Evolutionary conservation across 306 rosid genomes (phyloP).

Genomic region (Cicer arietinum): DNA sequence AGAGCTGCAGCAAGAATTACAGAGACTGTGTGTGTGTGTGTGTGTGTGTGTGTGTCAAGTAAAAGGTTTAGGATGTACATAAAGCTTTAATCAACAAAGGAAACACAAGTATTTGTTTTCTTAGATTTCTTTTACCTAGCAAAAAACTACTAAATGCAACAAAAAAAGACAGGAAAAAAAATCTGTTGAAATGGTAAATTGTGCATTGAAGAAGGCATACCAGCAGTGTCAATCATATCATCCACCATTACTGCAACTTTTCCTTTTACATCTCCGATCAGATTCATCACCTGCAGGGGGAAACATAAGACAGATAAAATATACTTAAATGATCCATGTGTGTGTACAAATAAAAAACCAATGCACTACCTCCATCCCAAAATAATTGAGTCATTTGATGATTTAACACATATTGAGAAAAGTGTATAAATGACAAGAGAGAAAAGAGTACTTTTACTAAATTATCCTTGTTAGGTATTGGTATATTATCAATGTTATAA

Average conservation of each 20-base stretch:
- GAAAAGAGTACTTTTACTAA: no score
- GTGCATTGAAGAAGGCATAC: conserved; percentile 54
- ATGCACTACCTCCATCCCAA: no score
- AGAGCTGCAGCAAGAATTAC: conserved; percentile 7
- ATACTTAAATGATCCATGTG: conserved; percentile 5
- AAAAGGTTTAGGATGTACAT: background rate
- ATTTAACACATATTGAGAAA: no score
- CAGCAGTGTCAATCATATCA: conserved; percentile 99
- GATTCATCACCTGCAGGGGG: conserved; percentile 82
- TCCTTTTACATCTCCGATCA: conserved; percentile 96
- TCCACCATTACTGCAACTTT: conserved; percentile 99
- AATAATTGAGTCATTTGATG: no score
- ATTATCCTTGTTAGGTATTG: no score
- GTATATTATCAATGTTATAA: no score
- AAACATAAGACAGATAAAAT: conserved; percentile 37
- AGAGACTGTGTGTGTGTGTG: background rate
- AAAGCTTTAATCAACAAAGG: background rate
- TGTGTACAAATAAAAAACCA: no score
- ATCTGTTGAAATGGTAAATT: conserved; percentile 27
- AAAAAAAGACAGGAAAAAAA: background rate
- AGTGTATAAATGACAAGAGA: no score
- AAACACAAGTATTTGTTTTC: conserved; percentile 4
- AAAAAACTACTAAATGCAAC: background rate
- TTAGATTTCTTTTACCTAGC: conserved; percentile 6
- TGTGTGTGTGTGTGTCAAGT: background rate